phyloP scores from a whole-genome alignment of 2,329 filamentous ascomycete genomes.

The Colletotrichum sp. region DNA sequence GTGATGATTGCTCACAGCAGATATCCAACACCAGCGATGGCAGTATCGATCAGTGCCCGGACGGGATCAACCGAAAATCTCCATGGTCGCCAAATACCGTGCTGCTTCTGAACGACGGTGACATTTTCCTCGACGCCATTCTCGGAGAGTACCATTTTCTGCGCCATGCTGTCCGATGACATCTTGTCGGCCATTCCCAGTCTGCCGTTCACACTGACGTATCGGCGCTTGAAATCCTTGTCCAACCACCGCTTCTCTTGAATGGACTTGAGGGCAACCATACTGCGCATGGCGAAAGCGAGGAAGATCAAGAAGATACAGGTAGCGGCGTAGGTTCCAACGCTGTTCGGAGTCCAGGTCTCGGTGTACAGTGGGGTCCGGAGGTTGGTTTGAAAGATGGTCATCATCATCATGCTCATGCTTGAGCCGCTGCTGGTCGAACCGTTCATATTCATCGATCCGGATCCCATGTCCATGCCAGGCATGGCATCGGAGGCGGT shows the following conservation, averaged over 20 bases:
- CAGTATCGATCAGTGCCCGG: slow-evolving; percentile 72
- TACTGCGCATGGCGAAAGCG: slow-evolving; percentile 69
- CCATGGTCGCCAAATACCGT: slow-evolving; percentile 69
- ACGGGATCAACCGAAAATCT: slow-evolving; percentile 80
- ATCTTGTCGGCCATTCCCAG: slow-evolving; percentile 63
- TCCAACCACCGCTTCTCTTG: slow-evolving; percentile 71
- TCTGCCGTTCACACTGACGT: slow-evolving; percentile 75
- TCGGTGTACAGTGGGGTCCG: slow-evolving; percentile 61
- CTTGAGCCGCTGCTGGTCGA: background rate
- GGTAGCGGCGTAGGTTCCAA: slow-evolving; percentile 81
- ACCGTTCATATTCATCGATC: slow-evolving; percentile 8
- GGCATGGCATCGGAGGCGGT: slow-evolving; percentile 13
- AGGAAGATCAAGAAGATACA: slow-evolving; percentile 91
- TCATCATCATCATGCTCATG: slow-evolving; percentile 42
- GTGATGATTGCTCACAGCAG: slow-evolving; percentile 70
- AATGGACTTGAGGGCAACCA: slow-evolving; percentile 75
- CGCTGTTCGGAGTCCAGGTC: slow-evolving; percentile 74
- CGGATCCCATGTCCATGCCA: slow-evolving; percentile 18
- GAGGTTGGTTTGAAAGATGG: slow-evolving; percentile 65
- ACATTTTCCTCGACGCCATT: slow-evolving; percentile 85
- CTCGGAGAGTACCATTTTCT: slow-evolving; percentile 70
- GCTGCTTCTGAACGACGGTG: slow-evolving; percentile 69
- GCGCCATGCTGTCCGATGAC: slow-evolving; percentile 64
- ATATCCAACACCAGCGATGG: slow-evolving; percentile 81
- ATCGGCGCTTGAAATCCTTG: slow-evolving; percentile 74